Evolutionary conservation across 2,329 filamentous ascomycete genomes (phyloP), one percentile per base, ranked within the genome.

Genomic region (Chaetomiaceae sp.): DNA sequence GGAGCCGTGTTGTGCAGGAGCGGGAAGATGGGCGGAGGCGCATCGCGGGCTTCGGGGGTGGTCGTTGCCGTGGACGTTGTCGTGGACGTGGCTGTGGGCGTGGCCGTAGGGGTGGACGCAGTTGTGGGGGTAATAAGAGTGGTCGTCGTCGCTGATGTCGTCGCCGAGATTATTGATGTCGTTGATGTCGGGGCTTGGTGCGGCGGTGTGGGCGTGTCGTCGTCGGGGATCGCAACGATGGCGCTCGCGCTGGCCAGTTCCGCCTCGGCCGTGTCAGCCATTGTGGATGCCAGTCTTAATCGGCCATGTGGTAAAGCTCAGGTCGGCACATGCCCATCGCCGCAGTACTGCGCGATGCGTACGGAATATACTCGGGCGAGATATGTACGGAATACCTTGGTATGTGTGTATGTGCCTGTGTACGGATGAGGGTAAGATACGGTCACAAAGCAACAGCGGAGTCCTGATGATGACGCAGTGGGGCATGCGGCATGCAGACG

Each of bases 1-100:
- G 62, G 66, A 16, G 70, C 66, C 47, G 68, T 72, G 62, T 73
- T 73, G 58, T 69, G 69, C 35, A 73, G 58, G 39, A 67, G 64
- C 25, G 71, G 71, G 43, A 71, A 73, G 7, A 65, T 63, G 33
- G 65, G 65, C 25, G 57, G 52, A 23, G 40, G 8, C 5, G 53
- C 12, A 20, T 56, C 48, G 31, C 37, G 46, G 21, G 47, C n/a
- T 13, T 55, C 58, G 17, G 31, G 25, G 10, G 19, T 25, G 30
- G 48, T 27, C 25, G n/a, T n/a, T n/a, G n/a, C n/a, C n/a, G n/a
- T n/a, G n/a, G n/a, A n/a, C n/a, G n/a, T n/a, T n/a, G n/a, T n/a
- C n/a, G n/a, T n/a, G n/a, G n/a, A n/a, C n/a, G n/a, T n/a, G n/a
- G n/a, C n/a, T n/a, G n/a, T n/a, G n/a, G n/a, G n/a, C 17, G 20